Evolutionary conservation across 2,329 filamentous ascomycete species (phyloP), one percentile per base, ranked within the genome.

Genomic region (Colletotrichum siamense): DNA sequence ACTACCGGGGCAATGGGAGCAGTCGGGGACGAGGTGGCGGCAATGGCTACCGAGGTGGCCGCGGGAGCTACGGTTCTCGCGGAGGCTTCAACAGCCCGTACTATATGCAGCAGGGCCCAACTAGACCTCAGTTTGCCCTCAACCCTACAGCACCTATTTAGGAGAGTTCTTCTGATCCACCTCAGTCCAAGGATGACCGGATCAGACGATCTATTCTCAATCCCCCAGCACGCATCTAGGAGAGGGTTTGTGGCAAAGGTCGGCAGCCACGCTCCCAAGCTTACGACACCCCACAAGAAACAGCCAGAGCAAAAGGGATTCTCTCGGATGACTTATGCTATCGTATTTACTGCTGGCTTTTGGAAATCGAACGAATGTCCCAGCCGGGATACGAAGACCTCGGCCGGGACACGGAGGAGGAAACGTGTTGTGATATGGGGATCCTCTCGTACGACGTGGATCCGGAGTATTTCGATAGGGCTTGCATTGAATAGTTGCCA

Each of bases 91-190:
- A 30, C 55, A 73, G 39, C 28, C 9, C 70, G 3, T 65, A 63
- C 32, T 74, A 77, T 22, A 39, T 62, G 22, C 62, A 55, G 28
- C 61, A 73, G 8, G 34, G 68, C 4, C 61, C 75, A 15, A 24
- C 30, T 2, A 61, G 67, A 4, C 76, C 75, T 7, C 77, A 78
- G 10, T 77, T 69, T 8, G 73, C 75, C 7, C 26, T 69, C 3
- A 69, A 32, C 3, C 65, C 77, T 12, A 64, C 71, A 5, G 12
- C 62, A 12, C 52, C 36, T 3, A 63, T 67, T 28, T 77, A 75
- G 44, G 6, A 44, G 18, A 44, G 7, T 39, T 39, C 18, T n/a
- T 44, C 8, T n/a, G 39, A 5, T n/a, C 0, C 18, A n/a, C 5
- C 39, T 44, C 39, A 4, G 3, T 44, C 2, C 39, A 18, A n/a